These are phyloP conservation scores for Hypoxylon cercidicola DNA, from an alignment of 495 filamentous ascomycete species.

Conservation along the genomic window DNA sequence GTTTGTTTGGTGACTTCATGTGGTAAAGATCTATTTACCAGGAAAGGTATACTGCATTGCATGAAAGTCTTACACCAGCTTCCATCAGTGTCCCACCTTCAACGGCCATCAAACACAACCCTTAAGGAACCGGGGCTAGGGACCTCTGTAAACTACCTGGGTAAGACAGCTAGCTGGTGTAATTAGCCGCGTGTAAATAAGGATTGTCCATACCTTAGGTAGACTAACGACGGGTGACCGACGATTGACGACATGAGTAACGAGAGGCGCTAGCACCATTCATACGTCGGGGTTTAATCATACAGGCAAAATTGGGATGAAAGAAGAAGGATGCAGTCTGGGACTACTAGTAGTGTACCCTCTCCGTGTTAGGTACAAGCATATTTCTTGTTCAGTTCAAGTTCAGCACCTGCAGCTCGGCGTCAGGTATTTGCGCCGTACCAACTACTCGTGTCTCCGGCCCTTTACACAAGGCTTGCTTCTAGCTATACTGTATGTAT, in stretches of 20 bases:
- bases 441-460: constrained; percentile 14
- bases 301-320: constrained; percentile 40
- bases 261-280: constrained; percentile 12
- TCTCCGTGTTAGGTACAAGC: constrained; percentile 15
- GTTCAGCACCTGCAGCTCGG: constrained; percentile 24
- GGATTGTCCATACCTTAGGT: constrained; percentile 13
- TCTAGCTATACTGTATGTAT: constrained; percentile 2
- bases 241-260: constrained; percentile 31
- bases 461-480: neutral
- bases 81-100: too few species aligned
- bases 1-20: too few species aligned
- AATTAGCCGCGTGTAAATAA: constrained; percentile 30
- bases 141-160: too few species aligned
- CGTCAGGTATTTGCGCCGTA: constrained; percentile 27
- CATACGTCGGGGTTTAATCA: constrained; percentile 11
- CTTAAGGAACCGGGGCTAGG: too few species aligned
- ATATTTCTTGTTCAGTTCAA: constrained; percentile 13
- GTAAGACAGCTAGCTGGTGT: constrained; percentile 16
- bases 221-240: too few species aligned
- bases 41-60: too few species aligned
- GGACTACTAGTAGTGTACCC: neutral
- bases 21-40: too few species aligned
- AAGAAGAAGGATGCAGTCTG: constrained; percentile 11
- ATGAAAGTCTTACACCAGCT: too few species aligned
- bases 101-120: too few species aligned